Base-by-base conservation (phyloP, 2,329 filamentous ascomycete species). In the Lasiodiplodia hormozganensis region DNA sequence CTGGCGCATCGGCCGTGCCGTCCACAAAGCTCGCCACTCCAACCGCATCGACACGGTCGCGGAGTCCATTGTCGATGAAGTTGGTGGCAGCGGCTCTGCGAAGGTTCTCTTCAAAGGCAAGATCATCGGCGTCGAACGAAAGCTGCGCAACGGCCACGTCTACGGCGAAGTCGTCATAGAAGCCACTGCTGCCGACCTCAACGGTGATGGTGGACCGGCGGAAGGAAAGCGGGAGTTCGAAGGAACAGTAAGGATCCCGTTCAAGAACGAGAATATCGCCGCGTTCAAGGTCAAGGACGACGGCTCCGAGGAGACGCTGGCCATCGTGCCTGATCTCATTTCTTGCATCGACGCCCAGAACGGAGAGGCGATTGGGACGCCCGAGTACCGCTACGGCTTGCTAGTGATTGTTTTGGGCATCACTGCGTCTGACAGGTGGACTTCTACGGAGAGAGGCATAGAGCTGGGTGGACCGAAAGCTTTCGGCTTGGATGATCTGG, bases 391-490 rank as follows among this genome's bases (percentile, higher is more conserved):
- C 57, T 88, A 87, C 70, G 85, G 85, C 1, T 76, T 85, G 56
- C 75, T 83, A 52, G 85, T 87, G 0, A 80, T 82, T 0, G 85
- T 88, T 0, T 74, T 88, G 54, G 86, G 84, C 0, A 85, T 88
- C 34, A 84, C 85, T 0, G 85, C 84, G 67, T 86, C 84, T 53
- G 84, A 85, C 7, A 78, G 83, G 49, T 88, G 86, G 85, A 86
- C 83, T 0, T 80, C 82, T 49, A 85, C 83, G 2, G 73, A 78
- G 16, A 76, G 78, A 25, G 86, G 85, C 0, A 70, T 86, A 68
- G 80, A 84, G 66, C 81, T 85, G 70, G 85, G 85, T 49, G 85
- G 85, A 0, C 84, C 85, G 0, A 80, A 76, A 18, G 80, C 82
- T 5, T 86, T 86, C 73, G 83, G 83, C 5, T 78, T 86, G 69